phyloP scores from a whole-genome alignment of 768 basidiomycete species.

The Rhodotorula kratochvilovae region DNA sequence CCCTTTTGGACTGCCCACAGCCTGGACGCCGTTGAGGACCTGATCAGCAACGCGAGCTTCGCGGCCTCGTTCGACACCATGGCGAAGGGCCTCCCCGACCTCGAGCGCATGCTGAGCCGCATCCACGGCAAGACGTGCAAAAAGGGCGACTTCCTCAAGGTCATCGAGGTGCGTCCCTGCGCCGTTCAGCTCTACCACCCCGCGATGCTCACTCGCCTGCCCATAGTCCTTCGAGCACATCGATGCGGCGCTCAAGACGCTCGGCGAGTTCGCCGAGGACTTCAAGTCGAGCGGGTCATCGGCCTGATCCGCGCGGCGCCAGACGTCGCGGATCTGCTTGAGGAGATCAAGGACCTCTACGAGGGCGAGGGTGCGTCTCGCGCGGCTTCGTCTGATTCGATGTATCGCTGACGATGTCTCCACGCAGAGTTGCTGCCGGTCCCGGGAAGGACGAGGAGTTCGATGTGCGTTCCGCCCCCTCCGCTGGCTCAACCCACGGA shows the following conservation, averaged over 20 bases:
- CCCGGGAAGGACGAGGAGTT: slow-evolving; percentile 82
- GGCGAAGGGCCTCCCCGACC: slow-evolving; percentile 78
- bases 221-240: slow-evolving; percentile 66
- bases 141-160: slow-evolving; percentile 65
- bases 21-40: slow-evolving; percentile 88
- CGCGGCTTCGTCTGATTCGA: background rate
- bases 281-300: slow-evolving; percentile 73
- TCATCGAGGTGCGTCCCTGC: background rate
- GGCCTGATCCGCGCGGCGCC: slow-evolving; percentile 75
- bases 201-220: background rate
- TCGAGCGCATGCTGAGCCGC: slow-evolving; percentile 88
- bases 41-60: slow-evolving; percentile 73
- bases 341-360: slow-evolving; percentile 70
- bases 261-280: slow-evolving; percentile 62
- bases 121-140: slow-evolving; percentile 89
- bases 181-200: too few relatives aligned
- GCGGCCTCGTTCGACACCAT: slow-evolving; percentile 68
- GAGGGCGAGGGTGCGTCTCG: slow-evolving; percentile 45
- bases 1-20: slow-evolving; percentile 49
- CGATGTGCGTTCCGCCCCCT: slow-evolving; percentile 51
- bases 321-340: slow-evolving; percentile 66
- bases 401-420: background rate
- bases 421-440: slow-evolving; percentile 60
- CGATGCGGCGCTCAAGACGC: slow-evolving; percentile 60
- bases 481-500: background rate